phyloP scores from a whole-genome alignment of 495 filamentous ascomycete genomes.

The Hyphodiscus hymeniophilus region DNA sequence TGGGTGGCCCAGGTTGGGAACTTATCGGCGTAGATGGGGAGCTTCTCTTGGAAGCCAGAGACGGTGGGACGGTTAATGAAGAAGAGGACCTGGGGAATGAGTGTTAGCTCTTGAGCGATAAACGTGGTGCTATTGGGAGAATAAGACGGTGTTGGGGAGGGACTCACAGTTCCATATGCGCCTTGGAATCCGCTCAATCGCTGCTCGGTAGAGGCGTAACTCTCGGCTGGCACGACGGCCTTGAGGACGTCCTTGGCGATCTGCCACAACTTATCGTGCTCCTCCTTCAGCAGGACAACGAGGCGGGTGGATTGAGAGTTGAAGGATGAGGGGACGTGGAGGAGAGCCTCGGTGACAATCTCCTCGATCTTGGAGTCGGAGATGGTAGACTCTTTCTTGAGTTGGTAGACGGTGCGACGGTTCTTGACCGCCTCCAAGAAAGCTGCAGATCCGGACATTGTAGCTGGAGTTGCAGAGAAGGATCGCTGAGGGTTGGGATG shows the following conservation, averaged over 20 bases:
- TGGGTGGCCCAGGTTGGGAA: constrained; percentile 57
- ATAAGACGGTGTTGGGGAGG: neutral
- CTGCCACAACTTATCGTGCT: constrained; percentile 60
- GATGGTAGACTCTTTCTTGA: constrained; percentile 48
- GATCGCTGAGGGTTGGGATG: neutral
- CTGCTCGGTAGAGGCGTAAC: constrained; percentile 37
- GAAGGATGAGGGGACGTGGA: constrained; percentile 52
- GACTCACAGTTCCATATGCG: constrained; percentile 50
- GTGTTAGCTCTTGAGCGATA: neutral
- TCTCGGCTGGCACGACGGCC: constrained; percentile 46
- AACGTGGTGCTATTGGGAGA: neutral
- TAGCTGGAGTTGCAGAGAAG: neutral
- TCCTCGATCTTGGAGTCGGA: constrained; percentile 43
- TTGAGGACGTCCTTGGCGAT: constrained; percentile 45
- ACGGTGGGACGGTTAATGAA: constrained; percentile 51
- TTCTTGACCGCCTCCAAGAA: constrained; percentile 45
- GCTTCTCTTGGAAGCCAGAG: constrained; percentile 41
- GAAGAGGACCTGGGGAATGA: constrained; percentile 44
- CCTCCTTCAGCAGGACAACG: constrained; percentile 51
- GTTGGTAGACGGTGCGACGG: constrained; percentile 51
- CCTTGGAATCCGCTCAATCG: constrained; percentile 44
- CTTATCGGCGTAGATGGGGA: constrained; percentile 48
- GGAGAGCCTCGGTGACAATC: constrained; percentile 44
- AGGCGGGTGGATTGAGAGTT: constrained; percentile 58
- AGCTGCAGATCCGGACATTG: constrained; percentile 15